These are phyloP conservation scores for Candida easanensis DNA, from an alignment of 805 yeast genomes.

Conservation along the genomic window DNA sequence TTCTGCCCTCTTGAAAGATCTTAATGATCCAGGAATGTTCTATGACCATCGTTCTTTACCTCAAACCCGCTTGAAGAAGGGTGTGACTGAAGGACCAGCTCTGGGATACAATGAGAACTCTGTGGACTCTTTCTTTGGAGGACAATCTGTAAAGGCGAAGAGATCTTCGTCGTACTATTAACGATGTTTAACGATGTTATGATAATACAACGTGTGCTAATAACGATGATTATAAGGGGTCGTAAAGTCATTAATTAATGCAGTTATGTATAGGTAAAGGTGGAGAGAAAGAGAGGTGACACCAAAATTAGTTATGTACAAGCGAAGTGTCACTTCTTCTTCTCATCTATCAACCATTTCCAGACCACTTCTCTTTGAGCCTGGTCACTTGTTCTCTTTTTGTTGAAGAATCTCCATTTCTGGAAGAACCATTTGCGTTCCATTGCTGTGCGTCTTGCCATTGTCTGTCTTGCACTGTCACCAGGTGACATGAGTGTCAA, in stretches of 20 bases:
- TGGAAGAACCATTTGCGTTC: slow-evolving; percentile 6
- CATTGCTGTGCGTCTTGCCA: background rate
- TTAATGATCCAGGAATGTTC: background rate
- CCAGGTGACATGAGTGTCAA: slow-evolving; percentile 53
- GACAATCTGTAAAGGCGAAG: background rate
- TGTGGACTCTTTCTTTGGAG: slow-evolving; percentile 1
- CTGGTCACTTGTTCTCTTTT: slow-evolving; percentile 14
- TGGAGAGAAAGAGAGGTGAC: no score
- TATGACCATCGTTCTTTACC: background rate
- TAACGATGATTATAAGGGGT: background rate
- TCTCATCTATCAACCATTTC: slow-evolving; percentile 53
- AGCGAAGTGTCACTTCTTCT: slow-evolving; percentile 28
- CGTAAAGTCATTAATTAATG: background rate
- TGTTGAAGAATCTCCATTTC: slow-evolving; percentile 16
- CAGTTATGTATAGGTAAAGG: no score
- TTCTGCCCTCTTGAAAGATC: background rate
- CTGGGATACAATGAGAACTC: background rate
- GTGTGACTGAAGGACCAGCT: background rate
- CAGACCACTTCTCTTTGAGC: slow-evolving; percentile 45
- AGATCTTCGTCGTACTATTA: background rate
- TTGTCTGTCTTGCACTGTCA: slow-evolving; percentile 5
- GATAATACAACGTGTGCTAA: background rate
- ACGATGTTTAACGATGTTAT: background rate
- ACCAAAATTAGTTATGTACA: background rate
- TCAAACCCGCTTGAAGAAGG: background rate